A percentile compares a stretch with the other conserved stretches of the same genome.
These are phyloP conservation scores for Solanum piurae DNA, from an alignment of 257 asterid species.

Conservation along the genomic window DNA sequence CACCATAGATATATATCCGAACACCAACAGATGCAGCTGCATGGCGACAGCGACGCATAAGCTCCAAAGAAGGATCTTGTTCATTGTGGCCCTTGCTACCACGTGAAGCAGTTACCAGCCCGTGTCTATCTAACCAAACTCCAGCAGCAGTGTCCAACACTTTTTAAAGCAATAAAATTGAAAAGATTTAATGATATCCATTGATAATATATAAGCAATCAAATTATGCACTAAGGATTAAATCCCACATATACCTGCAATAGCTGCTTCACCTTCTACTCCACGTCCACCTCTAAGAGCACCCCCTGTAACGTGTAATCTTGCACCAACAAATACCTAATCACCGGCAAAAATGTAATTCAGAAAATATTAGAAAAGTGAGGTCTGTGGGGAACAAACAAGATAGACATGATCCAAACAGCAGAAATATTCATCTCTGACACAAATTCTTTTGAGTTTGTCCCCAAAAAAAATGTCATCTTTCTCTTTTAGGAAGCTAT, in stretches of 20 bases:
- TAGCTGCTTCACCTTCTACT: slow-evolving; percentile 86
- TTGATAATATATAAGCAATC: not conserved
- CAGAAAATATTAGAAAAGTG: not conserved
- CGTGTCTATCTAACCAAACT: slow-evolving; percentile 93
- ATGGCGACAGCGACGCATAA: slow-evolving; percentile 95
- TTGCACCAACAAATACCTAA: slow-evolving; percentile 97
- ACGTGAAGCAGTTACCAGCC: slow-evolving; percentile 71
- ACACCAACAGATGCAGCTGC: slow-evolving; percentile 98
- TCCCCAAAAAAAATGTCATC: not conserved
- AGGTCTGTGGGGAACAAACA: not conserved
- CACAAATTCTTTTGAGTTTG: not conserved
- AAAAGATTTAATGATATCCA: slow-evolving; percentile 7
- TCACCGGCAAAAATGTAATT: not conserved
- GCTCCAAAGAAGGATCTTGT: slow-evolving; percentile 60
- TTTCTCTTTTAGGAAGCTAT: not conserved
- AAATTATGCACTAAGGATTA: not conserved
- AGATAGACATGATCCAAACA: not conserved
- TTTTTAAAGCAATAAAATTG: slow-evolving; percentile 21
- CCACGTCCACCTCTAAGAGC: slow-evolving; percentile 94
- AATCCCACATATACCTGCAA: slow-evolving; percentile 50
- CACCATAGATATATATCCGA: slow-evolving; percentile 78
- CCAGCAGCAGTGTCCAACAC: slow-evolving; percentile 99
- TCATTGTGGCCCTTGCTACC: slow-evolving; percentile 53
- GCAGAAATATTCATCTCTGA: not conserved
- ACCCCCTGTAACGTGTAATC: slow-evolving; percentile 98